These are phyloP conservation scores for Trichosporon coremiiforme DNA, from an alignment of 1,284 basidiomycete species.

Conservation along the genomic window DNA sequence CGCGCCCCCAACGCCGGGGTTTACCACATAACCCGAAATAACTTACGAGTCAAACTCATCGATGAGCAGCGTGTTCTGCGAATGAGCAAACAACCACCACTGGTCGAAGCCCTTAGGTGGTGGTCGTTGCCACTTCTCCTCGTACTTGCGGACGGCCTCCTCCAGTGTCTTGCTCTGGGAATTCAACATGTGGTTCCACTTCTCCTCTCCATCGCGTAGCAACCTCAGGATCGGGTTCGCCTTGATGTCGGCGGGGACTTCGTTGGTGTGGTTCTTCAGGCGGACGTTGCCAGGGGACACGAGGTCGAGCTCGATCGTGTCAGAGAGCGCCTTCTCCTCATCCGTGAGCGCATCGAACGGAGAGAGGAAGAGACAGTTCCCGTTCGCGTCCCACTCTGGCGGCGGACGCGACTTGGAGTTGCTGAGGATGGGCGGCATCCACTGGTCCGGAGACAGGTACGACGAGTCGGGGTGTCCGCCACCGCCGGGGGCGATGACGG, in stretches of 20 bases:
- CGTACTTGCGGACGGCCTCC: constrained; percentile 58
- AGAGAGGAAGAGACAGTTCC: constrained; percentile 53
- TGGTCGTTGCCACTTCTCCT: constrained; percentile 52
- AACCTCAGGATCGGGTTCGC: constrained; percentile 57
- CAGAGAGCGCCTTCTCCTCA: constrained; percentile 46
- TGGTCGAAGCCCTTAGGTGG: constrained; percentile 58
- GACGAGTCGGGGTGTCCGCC: constrained; percentile 46
- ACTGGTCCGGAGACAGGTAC: constrained; percentile 47
- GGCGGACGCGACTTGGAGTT: constrained; percentile 40
- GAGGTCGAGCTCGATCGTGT: constrained; percentile 40
- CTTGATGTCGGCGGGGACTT: constrained; percentile 34
- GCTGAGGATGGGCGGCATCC: constrained; percentile 50
- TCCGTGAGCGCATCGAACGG: constrained; percentile 51
- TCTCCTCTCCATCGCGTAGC: constrained; percentile 56
- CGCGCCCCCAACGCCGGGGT: not conserved
- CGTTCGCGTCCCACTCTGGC: constrained; percentile 53
- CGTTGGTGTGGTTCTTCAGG: constrained; percentile 28
- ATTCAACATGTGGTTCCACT: constrained; percentile 56
- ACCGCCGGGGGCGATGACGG: constrained; percentile 39
- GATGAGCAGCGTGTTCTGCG: constrained; percentile 49
- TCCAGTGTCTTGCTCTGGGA: constrained; percentile 58
- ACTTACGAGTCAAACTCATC: constrained; percentile 57
- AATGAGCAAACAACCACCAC: constrained; percentile 40
- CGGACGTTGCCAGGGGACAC: constrained; percentile 48
- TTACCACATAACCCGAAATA: not conserved